Evolutionary conservation across 78 protist genomes (phyloP), one percentile per base, ranked within the genome.

Genomic region (Dictyostelium purpureum): DNA sequence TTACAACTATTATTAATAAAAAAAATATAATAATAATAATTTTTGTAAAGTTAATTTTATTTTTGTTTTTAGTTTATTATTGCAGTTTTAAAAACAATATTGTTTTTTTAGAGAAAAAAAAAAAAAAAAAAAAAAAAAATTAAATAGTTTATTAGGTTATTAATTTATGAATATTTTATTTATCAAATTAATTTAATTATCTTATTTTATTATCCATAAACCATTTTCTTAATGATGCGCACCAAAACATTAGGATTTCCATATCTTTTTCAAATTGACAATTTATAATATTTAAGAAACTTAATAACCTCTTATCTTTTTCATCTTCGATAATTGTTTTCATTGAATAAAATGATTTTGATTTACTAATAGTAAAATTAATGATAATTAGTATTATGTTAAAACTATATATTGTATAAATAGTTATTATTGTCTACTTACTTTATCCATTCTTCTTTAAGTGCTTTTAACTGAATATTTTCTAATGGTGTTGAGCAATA

Each of bases 391-490:
- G 10, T 16, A 65, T 35, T 33, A 24, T 16, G 10, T 16, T 19
- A 28, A 11, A 37, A 66, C 10, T 18, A 66, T 42, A 42, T 9
- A 26, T 42, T 4, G 9, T 28, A 59, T 19, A n/a, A 59, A 59
- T 59, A 28, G 19, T 56, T 56, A 56, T 16, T 56, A 56, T 40
- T 21, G 14, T 67, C 0, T 28, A 82, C 69, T n/a, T 83, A 83
- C 90, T 71, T 83, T 67, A 83, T 83, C 90, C 90, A 83, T 71
- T 83, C 90, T n/a, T 83, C 90, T 71, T 71, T 83, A 24, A 83
- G 9, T 21, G 70, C 10, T 70, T 49, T 24, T 31, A 83, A n/a
- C 35, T 83, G 66, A 42, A 71, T 71, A 33, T 12, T 49, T 57
- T 83, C 90, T 38, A 83, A n/a, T 24, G 42, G 24, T 11, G 71